A percentile compares a stretch with the other conserved stretches of the same genome.
These are phyloP conservation scores for Wickerhamiella allomyrinae DNA, from an alignment of 805 yeast species.

Conservation along the genomic window DNA sequence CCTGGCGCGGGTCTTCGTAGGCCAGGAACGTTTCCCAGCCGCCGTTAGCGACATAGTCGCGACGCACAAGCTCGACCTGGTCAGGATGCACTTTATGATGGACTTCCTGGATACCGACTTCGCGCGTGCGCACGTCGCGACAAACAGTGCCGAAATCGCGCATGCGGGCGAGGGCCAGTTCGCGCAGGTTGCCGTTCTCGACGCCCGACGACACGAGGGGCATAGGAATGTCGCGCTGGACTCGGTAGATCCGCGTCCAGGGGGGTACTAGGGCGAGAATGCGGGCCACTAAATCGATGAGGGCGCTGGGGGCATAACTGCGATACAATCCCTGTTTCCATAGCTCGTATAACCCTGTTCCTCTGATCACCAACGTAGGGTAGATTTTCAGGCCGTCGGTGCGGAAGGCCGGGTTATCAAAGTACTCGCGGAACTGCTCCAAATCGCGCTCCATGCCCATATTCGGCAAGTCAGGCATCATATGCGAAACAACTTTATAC, in stretches of 20 bases:
- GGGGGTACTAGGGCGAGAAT: conserved; percentile 95
- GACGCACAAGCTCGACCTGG: conserved; percentile 85
- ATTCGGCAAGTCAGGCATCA: conserved; percentile 99
- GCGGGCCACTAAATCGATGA: conserved; percentile 89
- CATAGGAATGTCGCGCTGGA: conserved; percentile 98
- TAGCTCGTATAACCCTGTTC: conserved; percentile 90
- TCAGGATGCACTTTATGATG: conserved; percentile 95
- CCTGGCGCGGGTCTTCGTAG: conserved; percentile 94
- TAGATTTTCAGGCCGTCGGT: conserved; percentile 93
- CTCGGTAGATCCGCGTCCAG: conserved; percentile 97
- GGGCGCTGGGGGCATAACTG: conserved; percentile 86
- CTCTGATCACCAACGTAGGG: conserved; percentile 92
- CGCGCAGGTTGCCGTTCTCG: conserved; percentile 92
- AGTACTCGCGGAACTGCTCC: conserved; percentile 90
- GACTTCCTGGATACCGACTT: conserved; percentile 96
- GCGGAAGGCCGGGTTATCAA: conserved; percentile 91
- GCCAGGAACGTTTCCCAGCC: conserved; percentile 90
- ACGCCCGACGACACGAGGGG: conserved; percentile 96
- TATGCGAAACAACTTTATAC: conserved; percentile 91
- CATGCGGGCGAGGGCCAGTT: conserved; percentile 92
- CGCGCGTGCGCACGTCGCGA: conserved; percentile 93
- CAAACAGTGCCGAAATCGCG: conserved; percentile 93
- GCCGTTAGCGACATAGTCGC: conserved; percentile 94
- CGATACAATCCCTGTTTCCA: conserved; percentile 95
- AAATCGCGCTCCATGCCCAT: conserved; percentile 97